Conservation (phyloP, 148 eudicot genomes). For the Amaranthus palmeri region DNA sequence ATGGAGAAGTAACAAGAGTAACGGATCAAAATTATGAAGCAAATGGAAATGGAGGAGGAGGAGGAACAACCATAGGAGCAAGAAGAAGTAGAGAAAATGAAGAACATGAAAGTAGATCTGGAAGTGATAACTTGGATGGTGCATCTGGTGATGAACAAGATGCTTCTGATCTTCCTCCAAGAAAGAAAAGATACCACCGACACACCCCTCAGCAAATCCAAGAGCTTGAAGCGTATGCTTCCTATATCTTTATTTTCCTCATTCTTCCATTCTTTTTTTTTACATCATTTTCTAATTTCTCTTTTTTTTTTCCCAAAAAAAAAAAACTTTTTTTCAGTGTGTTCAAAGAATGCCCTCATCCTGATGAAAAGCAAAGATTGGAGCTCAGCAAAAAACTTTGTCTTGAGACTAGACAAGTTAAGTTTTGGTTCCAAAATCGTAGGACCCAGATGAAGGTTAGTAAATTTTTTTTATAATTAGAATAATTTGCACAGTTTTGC, state of each 20-base stretch:
- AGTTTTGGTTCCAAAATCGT: conserved; percentile 97
- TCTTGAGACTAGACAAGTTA: conserved; percentile 86
- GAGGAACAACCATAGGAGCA: conserved; percentile 20
- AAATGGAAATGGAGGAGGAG: conserved; percentile 33
- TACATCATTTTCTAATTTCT: not conserved
- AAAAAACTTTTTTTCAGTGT: conserved; percentile 34
- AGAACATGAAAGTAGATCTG: conserved; percentile 97
- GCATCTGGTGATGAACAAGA: conserved; percentile 91
- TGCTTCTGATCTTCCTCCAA: conserved; percentile 58
- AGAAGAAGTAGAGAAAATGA: conserved; percentile 71
- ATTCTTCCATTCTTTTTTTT: not conserved
- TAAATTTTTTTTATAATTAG: too few relatives aligned
- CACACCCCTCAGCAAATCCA: conserved; percentile 99
- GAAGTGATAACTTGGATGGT: conserved; percentile 82
- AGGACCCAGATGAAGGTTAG: conserved; percentile 94
- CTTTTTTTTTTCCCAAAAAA: too few relatives aligned
- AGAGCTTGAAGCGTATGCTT: conserved; percentile 85
- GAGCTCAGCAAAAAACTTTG: conserved; percentile 86
- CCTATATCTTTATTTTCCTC: too few relatives aligned
- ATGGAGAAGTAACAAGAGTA: conserved; percentile 25
- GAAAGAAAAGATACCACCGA: conserved; percentile 90
- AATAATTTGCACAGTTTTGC: too few relatives aligned
- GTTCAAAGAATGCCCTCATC: conserved; percentile 97
- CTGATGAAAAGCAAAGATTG: conserved; percentile 95
- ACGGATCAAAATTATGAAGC: conserved; percentile 33